A percentile compares a stretch with the other conserved stretches of the same genome.
Conservation (phyloP, 2,329 filamentous ascomycete species). For the Fusarium pininemorale region DNA sequence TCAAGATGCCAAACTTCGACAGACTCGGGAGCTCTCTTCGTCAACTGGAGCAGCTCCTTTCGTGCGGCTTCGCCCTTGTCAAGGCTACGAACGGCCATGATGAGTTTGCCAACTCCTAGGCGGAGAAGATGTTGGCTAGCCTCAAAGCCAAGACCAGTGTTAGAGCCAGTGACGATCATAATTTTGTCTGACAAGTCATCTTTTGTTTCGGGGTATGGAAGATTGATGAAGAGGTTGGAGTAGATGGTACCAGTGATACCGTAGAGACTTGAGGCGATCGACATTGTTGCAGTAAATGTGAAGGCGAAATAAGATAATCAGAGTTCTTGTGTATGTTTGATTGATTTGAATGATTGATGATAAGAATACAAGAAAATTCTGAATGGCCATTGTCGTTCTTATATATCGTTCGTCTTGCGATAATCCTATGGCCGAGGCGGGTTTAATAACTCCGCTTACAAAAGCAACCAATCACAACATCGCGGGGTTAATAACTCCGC, state of each 20-base stretch:
- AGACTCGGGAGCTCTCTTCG: not conserved
- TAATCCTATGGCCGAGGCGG: not conserved
- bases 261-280: conserved; percentile 18
- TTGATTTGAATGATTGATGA: not conserved
- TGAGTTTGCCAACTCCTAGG: conserved; percentile 46
- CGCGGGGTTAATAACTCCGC: conserved; percentile 35
- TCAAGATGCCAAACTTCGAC: conserved; percentile 61
- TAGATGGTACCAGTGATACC: conserved; percentile 8
- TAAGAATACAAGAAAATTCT: rapidly evolving
- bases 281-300: not conserved
- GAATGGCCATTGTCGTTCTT: not conserved
- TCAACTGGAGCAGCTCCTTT: conserved; percentile 42
- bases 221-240: conserved; percentile 35
- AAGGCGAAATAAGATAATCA: rapidly evolving
- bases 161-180: conserved; percentile 53
- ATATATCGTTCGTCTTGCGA: not conserved
- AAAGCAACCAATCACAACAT: not conserved
- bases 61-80: conserved; percentile 54
- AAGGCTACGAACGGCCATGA: conserved; percentile 50
- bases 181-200: conserved; percentile 39
- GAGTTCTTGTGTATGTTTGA: rapidly evolving
- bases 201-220: conserved; percentile 34
- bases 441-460: conserved; percentile 26
- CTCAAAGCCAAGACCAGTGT: conserved; percentile 53
- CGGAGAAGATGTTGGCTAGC: conserved; percentile 47